These are phyloP conservation scores for Colletotrichum chlorophyti DNA, from an alignment of 2,329 filamentous ascomycete genomes.

Conservation along the genomic window DNA sequence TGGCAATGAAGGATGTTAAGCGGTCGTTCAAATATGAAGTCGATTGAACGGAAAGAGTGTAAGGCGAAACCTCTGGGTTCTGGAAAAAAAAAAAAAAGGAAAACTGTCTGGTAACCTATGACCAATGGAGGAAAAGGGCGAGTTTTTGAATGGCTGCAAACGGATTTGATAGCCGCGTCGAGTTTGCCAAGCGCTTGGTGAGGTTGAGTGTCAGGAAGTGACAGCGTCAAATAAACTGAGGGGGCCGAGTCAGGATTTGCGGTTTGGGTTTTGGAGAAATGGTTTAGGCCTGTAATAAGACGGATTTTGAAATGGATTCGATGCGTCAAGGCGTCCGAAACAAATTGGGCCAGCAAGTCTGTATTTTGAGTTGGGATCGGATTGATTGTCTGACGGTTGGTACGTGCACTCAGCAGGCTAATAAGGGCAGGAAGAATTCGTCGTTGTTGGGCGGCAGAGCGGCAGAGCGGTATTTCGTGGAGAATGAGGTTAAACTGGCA, in stretches of 20 bases:
- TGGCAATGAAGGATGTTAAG: constrained; percentile 5
- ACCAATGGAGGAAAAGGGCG: constrained; percentile 19
- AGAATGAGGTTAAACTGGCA: constrained; percentile 2
- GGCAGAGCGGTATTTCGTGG: constrained; percentile 11
- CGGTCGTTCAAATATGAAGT: constrained; percentile 15
- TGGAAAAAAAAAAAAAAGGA: too few relatives aligned
- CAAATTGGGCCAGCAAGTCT: constrained; percentile 14
- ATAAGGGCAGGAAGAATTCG: background rate
- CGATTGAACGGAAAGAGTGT: constrained; percentile 13
- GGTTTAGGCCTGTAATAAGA: too few relatives aligned
- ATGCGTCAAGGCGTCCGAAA: constrained; percentile 19
- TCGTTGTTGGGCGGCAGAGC: constrained; percentile 14
- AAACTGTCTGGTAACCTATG: constrained; percentile 2
- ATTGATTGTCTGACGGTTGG: constrained; percentile 22
- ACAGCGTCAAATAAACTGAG: constrained; percentile 27
- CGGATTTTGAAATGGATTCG: constrained; percentile 7
- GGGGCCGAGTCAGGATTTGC: constrained; percentile 20
- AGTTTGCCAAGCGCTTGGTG: constrained; percentile 5
- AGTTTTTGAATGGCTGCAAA: constrained; percentile 25
- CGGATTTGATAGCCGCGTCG: constrained; percentile 17
- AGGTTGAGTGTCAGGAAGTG: constrained; percentile 16
- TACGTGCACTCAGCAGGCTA: constrained; percentile 3
- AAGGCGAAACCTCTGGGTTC: constrained; percentile 4
- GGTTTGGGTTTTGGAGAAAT: background rate
- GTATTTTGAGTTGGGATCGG: constrained; percentile 10